Percentiles rank a stretch among this genome's conserved stretches.
Evolutionary conservation across 225 moss, liverwort and hornwort genomes (phyloP).

Genomic region (Anthoceros angustus): DNA sequence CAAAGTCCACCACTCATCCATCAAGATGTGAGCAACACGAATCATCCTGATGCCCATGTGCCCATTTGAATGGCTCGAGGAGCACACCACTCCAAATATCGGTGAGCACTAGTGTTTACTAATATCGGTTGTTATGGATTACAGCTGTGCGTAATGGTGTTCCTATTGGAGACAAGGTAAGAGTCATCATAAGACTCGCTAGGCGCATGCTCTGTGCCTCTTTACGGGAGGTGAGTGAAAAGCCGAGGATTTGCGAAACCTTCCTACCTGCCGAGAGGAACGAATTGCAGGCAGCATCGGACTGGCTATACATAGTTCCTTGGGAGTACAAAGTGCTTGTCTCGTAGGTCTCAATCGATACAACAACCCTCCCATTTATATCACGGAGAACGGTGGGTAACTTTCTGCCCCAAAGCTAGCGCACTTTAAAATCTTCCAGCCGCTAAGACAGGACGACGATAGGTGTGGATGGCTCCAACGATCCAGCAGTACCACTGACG

Average conservation of each 20-base stretch:
- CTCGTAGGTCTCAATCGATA: slow-evolving; percentile 36
- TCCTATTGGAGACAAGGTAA: slow-evolving; percentile 39
- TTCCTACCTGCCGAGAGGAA: background rate
- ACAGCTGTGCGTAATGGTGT: slow-evolving; percentile 44
- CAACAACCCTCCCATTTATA: slow-evolving; percentile 22
- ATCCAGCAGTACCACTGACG: slow-evolving; percentile 11
- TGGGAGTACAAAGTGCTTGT: slow-evolving; percentile 34
- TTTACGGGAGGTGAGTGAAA: background rate
- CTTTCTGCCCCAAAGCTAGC: background rate
- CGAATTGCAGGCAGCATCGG: slow-evolving; percentile 31
- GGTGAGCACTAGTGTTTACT: background rate
- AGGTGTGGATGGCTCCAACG: slow-evolving; percentile 58
- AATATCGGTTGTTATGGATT: background rate
- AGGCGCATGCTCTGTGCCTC: no score
- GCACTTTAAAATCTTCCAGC: background rate
- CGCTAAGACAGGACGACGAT: background rate
- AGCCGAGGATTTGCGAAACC: background rate
- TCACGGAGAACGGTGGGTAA: slow-evolving; percentile 62
- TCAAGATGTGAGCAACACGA: no score
- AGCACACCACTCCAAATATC: no score
- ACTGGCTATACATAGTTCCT: slow-evolving; percentile 45
- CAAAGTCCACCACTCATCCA: no score
- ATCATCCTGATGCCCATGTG: no score
- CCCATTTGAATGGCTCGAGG: no score
- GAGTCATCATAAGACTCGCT: background rate